Evolutionary conservation across 2,329 filamentous ascomycete genomes (phyloP), one percentile per base, ranked within the genome.

Genomic region (Hirsutella minnesotensis): DNA sequence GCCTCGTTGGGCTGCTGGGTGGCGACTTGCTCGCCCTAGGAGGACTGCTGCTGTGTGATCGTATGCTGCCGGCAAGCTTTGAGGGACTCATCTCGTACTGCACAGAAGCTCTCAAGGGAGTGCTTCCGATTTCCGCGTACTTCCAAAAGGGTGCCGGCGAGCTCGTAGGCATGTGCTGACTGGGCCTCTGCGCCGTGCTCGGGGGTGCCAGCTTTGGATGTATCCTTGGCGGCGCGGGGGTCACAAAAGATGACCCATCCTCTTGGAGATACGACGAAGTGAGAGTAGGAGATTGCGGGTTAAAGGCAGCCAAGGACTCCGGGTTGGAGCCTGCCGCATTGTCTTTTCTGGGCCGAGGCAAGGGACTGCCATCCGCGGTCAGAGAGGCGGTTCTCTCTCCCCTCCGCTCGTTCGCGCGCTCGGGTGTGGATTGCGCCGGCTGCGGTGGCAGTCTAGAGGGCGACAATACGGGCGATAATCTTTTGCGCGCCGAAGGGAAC

Each of bases 91-190:
- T 57, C 46, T 82, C 77, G 44, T 75, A 77, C 4, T 65, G 59
- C 0, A 60, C 53, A 4, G 62, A 52, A 13, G 68, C 63, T 51
- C 69, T 68, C 42, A 84, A 66, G 2, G 85, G 85, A 2, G 84
- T 89, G 60, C 79, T 86, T 21, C 77, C 75, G 46, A 86, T 75
- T 50, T 88, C 83, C 34, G 83, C 80, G 60, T 85, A 92, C 59
- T 86, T 88, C 86, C 86, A 94, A 61, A 94, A 92, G 0, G 86
- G 85, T 1, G 86, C 86, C 0, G 86, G 86, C 27, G 83, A 88
- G 52, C 82, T 87, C 38, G 86, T 88, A 29, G 86, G 84, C 75
- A 90, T 87, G 59, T 87, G 86, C 55, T 88, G 83, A 56, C 83
- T 89, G 9, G 86, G 86, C 43, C 85, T 72, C 56, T 89, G 83